Evolutionary conservation across 345 rosid genomes (phyloP), one percentile per base, ranked within the genome.

Genomic region (Salix exigua): DNA sequence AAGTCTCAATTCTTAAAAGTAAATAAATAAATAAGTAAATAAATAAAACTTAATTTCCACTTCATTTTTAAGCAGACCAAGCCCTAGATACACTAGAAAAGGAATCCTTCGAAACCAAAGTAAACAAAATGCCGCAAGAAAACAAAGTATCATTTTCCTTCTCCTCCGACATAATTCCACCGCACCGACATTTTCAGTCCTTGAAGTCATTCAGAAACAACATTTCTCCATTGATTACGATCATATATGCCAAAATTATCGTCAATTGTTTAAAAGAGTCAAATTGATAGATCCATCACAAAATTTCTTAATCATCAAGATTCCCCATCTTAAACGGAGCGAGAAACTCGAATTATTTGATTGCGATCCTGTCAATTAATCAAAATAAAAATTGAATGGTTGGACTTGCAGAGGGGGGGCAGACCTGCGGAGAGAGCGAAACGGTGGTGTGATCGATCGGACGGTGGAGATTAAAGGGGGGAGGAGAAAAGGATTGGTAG

Each of bases 401-500:
- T 35, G 10, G 4, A 35, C 16, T 38, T 21, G 19, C 6, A 42
- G 64, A 70, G 67, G 73, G 64, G 1, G 73, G 28, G 31, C 67
- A 66, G 38, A 78, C 76, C 81, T 66, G 68, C 50, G 31, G 67
- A 26, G 46, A 30, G 6, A 51, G 5, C 17, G 48, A 77, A 74
- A 63, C 33, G 72, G 60, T 37, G 65, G 30, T 21, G 68, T 37
- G 33, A 65, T 73, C 44, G 83, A 79, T 80, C 73, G 50, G 74
- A 73, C 66, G 79, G 78, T 50, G 17, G 67, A 50, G 78, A 74
- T 74, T 69, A 68, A 77, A 73, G 72, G 50, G 75, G 62, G 76
- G 68, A 12, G 73, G 70, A 55, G 74, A 75, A 86, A 81, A 46
- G 75, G 84, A 84, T 75, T 68, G 80, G 77, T 78, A 86, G 87